Evolutionary conservation across 169 alveolate species (phyloP), one percentile per base, ranked within the genome.

Genomic region (Cryptosporidium meleagridis): DNA sequence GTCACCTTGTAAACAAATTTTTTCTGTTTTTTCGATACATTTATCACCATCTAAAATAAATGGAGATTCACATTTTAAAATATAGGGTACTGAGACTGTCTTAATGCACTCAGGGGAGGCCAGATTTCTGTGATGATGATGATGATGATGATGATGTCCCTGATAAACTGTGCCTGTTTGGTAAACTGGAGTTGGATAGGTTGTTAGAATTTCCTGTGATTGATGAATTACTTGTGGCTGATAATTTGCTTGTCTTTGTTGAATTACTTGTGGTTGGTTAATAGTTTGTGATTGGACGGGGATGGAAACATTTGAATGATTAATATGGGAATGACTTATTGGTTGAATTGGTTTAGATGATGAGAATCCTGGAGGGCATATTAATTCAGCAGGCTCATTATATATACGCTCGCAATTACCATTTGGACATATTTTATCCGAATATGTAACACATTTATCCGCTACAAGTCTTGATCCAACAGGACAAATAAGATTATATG

Each of bases 281-380:
- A 73, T 21, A 52, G 86, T n/a, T 33, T 65, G 72, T 55, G 67
- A 21, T 33, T 65, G 41, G 14, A 65, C 26, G 29, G 70, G 39
- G 2, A 37, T 6, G 3, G 53, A n/a, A 53, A 33, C 58, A 53
- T 9, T 59, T 33, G 86, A 23, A 26, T 51, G 33, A 12, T 26
- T 31, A 14, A 29, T 14, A 58, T 73, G 29, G 12, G 71, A 3
- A 58, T 51, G 70, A 16, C 7, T 18, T 53, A 59, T 9, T 35
- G 89, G 29, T 4, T 29, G 58, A 26, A 45, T 6, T 62, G 89
- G 75, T n/a, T 80, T 80, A 37, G 89, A 62, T 10, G 89, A 80
- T 12, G 89, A 62, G 62, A 62, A 80, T 62, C 89, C 89, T n/a
- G 89, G 89, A n/a, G 89, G 89, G n/a, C 89, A 80, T 10, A 80